Evolutionary conservation across 768 basidiomycete species (phyloP).

Genomic region (Phylloporus sp.): DNA sequence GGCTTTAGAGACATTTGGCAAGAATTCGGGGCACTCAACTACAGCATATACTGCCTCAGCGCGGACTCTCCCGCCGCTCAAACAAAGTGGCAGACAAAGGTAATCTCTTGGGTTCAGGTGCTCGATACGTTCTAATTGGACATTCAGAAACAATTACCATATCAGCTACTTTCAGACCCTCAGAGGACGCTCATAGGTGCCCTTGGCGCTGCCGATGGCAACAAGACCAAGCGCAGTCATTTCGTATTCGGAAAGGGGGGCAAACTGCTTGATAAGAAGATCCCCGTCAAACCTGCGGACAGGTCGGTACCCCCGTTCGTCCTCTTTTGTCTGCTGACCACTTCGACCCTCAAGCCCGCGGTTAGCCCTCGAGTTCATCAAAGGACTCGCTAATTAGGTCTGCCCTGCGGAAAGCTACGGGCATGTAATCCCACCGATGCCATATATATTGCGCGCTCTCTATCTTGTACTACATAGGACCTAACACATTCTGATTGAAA

Average conservation of each 20-base stretch:
- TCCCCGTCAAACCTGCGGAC: slow-evolving; percentile 83
- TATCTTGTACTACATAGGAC: slow-evolving; percentile 3
- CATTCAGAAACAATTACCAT: slow-evolving; percentile 73
- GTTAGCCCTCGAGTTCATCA: slow-evolving; percentile 66
- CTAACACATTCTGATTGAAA: background rate
- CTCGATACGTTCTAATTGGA: background rate
- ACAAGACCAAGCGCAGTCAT: slow-evolving; percentile 86
- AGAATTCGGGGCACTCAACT: slow-evolving; percentile 61
- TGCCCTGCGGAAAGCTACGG: background rate
- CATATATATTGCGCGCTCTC: slow-evolving; percentile 4
- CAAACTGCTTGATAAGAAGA: slow-evolving; percentile 76
- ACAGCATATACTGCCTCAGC: slow-evolving; percentile 79
- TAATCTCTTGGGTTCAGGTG: slow-evolving; percentile 22
- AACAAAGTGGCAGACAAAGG: slow-evolving; percentile 84
- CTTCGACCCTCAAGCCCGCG: slow-evolving; percentile 41
- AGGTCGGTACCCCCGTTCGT: slow-evolving; percentile 42
- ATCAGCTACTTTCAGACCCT: slow-evolving; percentile 86
- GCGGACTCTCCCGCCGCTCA: slow-evolving; percentile 72
- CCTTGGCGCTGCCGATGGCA: slow-evolving; percentile 74
- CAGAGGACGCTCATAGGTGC: slow-evolving; percentile 72
- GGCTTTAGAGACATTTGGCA: slow-evolving; percentile 82
- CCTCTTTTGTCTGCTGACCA: background rate
- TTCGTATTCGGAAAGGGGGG: slow-evolving; percentile 93
- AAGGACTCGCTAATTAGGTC: slow-evolving; percentile 30
- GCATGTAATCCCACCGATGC: background rate